These are phyloP conservation scores for Alternaria consortialis DNA, from an alignment of 2,329 filamentous ascomycete species.

Conservation along the genomic window DNA sequence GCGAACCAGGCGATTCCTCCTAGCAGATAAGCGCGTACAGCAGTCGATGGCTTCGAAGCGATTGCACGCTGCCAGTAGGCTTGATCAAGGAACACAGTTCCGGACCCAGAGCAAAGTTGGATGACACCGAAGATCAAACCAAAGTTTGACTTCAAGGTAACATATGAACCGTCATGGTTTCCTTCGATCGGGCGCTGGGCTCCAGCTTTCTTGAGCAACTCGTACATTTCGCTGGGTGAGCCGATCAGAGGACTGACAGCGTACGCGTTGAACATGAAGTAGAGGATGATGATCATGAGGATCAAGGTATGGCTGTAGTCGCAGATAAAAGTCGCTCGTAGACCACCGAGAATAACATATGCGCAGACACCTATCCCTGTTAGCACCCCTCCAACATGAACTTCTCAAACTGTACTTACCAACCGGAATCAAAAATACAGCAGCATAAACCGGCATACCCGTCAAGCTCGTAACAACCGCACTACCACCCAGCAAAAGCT, in stretches of 20 bases:
- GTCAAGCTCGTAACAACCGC: constrained; percentile 56
- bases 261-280: constrained; percentile 56
- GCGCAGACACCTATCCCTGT: constrained; percentile 43
- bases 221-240: constrained; percentile 52
- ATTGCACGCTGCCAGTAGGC: constrained; percentile 59
- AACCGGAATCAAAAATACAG: constrained; percentile 55
- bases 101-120: constrained; percentile 51
- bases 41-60: constrained; percentile 40
- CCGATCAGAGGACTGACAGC: constrained; percentile 52
- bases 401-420: constrained; percentile 30
- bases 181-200: constrained; percentile 49
- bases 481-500: constrained; percentile 55
- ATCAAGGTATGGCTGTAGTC: constrained; percentile 54
- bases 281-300: constrained; percentile 56
- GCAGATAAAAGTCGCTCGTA: constrained; percentile 56
- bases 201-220: constrained; percentile 51
- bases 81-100: constrained; percentile 55
- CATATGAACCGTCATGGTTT: constrained; percentile 54
- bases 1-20: constrained; percentile 60
- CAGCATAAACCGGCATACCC: constrained; percentile 57
- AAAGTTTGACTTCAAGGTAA: constrained; percentile 54
- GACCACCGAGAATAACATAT: constrained; percentile 47
- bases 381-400: constrained; percentile 1
- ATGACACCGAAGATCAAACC: constrained; percentile 58
- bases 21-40: constrained; percentile 46